Evolutionary conservation across 2,329 filamentous ascomycete genomes (phyloP), one percentile per base, ranked within the genome.

Genomic region (Pseudogymnoascus sp.): DNA sequence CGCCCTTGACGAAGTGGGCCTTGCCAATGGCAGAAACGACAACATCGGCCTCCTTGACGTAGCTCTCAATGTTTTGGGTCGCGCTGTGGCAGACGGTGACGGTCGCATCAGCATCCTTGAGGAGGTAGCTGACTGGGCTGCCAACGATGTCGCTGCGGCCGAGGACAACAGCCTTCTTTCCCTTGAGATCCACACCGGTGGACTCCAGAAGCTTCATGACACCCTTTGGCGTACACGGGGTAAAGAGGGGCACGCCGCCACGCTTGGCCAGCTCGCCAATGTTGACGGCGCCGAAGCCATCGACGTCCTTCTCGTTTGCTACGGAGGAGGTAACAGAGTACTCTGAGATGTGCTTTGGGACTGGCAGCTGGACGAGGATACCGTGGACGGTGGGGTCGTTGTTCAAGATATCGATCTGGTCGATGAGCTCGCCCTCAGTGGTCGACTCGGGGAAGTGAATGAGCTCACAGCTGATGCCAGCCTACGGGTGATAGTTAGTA

Each of bases 261-360:
- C 92, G 88, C 83, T 99, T 99, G 71, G 95, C 93, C 70, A 99
- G 84, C 79, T 97, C 93, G 68, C 95, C 95, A 74, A 99, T 97
- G 79, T 97, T 99, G 72, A 83, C 84, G 63, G 91, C 88, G 63
- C 95, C 93, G 73, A 99, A 99, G 61, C 95, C 95, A 77, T 99
- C 95, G 61, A 99, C 95, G 80, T 99, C 95, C 79, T 99, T 99
- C 77, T 95, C 90, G 71, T 93, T 89, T 46, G 90, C 83, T 17
- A 99, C 95, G 19, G 91, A 88, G 59, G 92, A 96, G 33, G 95
- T 99, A 72, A 99, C 82, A 44, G 83, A 80, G 75, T 96, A 91
- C 80, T 99, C 95, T 64, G 92, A 91, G 72, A 99, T 88, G 75
- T 96, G 89, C 71, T 86, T 86, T 17, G 95, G 95, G 19, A 99